These are phyloP conservation scores for Millerozyma miso DNA, from an alignment of 805 yeast genomes.

Conservation along the genomic window DNA sequence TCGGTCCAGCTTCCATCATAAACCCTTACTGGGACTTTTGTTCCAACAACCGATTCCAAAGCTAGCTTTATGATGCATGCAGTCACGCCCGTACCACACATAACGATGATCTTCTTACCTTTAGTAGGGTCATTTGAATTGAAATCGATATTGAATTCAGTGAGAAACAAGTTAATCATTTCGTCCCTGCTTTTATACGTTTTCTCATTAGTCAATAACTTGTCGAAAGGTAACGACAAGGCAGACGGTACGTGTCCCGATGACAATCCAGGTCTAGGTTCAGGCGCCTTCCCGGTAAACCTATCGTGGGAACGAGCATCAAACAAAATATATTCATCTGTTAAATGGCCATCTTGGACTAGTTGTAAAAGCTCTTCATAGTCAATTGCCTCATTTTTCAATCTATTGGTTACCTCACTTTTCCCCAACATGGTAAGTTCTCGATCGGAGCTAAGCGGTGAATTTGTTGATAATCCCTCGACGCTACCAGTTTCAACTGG, in stretches of 20 bases:
- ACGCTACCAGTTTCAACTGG: slow-evolving; percentile 39
- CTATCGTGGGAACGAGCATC: slow-evolving; percentile 82
- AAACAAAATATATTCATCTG: slow-evolving; percentile 48
- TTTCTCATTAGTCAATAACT: slow-evolving; percentile 44
- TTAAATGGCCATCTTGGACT: slow-evolving; percentile 45
- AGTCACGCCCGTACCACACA: slow-evolving; percentile 97
- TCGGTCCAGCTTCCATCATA: slow-evolving; percentile 87
- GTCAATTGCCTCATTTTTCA: slow-evolving; percentile 48
- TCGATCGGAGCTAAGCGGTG: not conserved
- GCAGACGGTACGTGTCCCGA: slow-evolving; percentile 91
- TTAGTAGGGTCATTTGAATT: slow-evolving; percentile 23
- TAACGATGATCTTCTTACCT: slow-evolving; percentile 67
- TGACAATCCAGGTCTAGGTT: slow-evolving; percentile 82
- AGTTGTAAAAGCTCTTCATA: slow-evolving; percentile 65
- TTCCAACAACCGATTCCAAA: slow-evolving; percentile 32
- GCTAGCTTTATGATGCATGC: slow-evolving; percentile 86
- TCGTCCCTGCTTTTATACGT: slow-evolving; percentile 46
- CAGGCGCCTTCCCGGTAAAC: slow-evolving; percentile 76
- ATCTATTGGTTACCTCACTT: slow-evolving; percentile 28
- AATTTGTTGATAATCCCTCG: slow-evolving; percentile 12
- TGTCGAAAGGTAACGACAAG: slow-evolving; percentile 70
- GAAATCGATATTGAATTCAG: slow-evolving; percentile 30
- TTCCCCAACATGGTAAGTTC: slow-evolving; percentile 1
- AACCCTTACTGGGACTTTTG: slow-evolving; percentile 35
- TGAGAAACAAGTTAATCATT: slow-evolving; percentile 42